Evolutionary conservation across 495 filamentous ascomycete species (phyloP).

Genomic region (Penicillium odoratum): DNA sequence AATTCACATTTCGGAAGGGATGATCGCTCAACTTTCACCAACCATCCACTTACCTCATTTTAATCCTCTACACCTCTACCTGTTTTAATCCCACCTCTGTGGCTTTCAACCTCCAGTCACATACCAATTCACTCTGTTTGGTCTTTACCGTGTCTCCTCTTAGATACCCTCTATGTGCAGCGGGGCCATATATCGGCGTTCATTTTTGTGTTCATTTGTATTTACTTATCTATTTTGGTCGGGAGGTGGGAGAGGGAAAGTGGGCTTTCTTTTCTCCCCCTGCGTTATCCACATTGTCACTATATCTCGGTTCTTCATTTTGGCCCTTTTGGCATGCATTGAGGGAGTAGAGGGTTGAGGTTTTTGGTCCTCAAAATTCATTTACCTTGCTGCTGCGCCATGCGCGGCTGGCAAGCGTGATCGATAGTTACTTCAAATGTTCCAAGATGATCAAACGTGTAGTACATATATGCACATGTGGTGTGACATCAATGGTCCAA

Average conservation of each 20-base stretch:
- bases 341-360: constrained; percentile 17
- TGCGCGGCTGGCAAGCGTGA: not conserved
- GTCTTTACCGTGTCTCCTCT: constrained; percentile 16
- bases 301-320: constrained; percentile 9
- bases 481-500: too few species aligned
- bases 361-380: constrained; percentile 6
- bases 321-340: constrained; percentile 15
- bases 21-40: constrained; percentile 2
- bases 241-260: constrained; percentile 1
- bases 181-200: constrained; percentile 34
- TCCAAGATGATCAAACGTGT: not conserved
- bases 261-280: not conserved
- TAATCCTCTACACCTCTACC: constrained; percentile 9
- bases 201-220: constrained; percentile 4
- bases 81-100: not conserved
- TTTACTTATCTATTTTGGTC: not conserved
- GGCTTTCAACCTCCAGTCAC: constrained; percentile 13
- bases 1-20: constrained; percentile 35
- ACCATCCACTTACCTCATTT: not conserved
- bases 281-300: not conserved
- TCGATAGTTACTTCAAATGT: not conserved
- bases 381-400: constrained; percentile 2
- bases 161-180: constrained; percentile 34
- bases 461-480: too few species aligned
- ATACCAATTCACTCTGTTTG: not conserved